Percentiles rank a stretch among this genome's conserved stretches.
Evolutionary conservation across 83 land plant genomes (phyloP).

Genomic region (Picea abies): DNA sequence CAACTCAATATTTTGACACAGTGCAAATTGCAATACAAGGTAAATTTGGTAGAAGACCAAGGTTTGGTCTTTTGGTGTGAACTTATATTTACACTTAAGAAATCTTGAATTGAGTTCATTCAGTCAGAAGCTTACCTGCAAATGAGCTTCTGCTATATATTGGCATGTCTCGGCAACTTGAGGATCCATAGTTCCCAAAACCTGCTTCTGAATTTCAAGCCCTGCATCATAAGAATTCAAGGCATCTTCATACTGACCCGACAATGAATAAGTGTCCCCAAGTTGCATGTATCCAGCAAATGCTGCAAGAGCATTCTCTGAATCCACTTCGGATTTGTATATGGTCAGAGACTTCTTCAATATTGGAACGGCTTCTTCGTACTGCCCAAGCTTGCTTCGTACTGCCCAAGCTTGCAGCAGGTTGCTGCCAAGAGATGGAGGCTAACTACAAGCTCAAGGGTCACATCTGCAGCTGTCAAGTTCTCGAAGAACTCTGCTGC

Average conservation of each 20-base stretch:
- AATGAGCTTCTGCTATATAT: constrained; percentile 45
- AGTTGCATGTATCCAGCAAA: constrained; percentile 55
- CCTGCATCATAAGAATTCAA: constrained; percentile 37
- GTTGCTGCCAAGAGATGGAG: constrained; percentile 45
- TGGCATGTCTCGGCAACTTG: constrained; percentile 49
- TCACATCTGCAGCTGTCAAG: constrained; percentile 11
- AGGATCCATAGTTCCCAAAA: constrained; percentile 36
- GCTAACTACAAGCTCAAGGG: constrained; percentile 36
- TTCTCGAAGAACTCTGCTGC: constrained; percentile 47
- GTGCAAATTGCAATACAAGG: no score
- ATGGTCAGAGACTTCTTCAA: constrained; percentile 31
- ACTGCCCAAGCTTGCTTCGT: no score
- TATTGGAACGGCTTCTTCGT: constrained; percentile 31
- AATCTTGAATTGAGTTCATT: no score
- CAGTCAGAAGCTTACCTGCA: constrained; percentile 31
- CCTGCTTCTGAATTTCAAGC: constrained; percentile 33
- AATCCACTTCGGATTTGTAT: constrained; percentile 3
- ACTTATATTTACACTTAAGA: no score
- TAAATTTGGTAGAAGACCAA: neutral
- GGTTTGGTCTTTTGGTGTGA: neutral
- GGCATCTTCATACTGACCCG: constrained; percentile 27
- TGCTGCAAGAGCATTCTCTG: constrained; percentile 37
- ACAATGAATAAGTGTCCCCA: constrained; percentile 32
- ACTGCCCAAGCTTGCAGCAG: constrained; percentile 33
- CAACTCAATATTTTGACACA: neutral